Conservation (phyloP, 1,139 yeast species). For the Wickerhamiella pararugosa region DNA sequence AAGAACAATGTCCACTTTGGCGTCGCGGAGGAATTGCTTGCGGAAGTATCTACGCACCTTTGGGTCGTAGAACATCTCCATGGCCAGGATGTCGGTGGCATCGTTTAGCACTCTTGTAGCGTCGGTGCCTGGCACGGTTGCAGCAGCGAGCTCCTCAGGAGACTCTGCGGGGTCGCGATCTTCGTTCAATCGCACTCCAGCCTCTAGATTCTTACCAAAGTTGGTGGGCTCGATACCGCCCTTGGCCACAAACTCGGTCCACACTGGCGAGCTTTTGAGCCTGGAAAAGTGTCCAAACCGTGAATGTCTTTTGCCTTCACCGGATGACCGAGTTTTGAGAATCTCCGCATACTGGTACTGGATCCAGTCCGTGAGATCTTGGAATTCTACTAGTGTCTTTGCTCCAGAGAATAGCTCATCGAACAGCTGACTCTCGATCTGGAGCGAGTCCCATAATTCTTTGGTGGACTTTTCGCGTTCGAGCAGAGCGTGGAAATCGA, state of each 20-base stretch:
- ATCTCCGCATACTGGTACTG: slow-evolving; percentile 69
- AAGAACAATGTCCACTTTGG: slow-evolving; percentile 55
- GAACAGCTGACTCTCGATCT: slow-evolving; percentile 17
- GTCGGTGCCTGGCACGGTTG: slow-evolving; percentile 26
- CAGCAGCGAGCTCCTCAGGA: slow-evolving; percentile 51
- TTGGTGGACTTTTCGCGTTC: slow-evolving; percentile 50
- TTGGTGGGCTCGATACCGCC: slow-evolving; percentile 28
- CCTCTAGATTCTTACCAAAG: slow-evolving; percentile 41
- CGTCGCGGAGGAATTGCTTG: slow-evolving; percentile 47
- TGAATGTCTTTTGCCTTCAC: slow-evolving; percentile 41
- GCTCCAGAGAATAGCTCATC: slow-evolving; percentile 47
- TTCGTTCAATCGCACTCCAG: slow-evolving; percentile 56
- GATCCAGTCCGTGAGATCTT: slow-evolving; percentile 74
- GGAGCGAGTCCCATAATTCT: slow-evolving; percentile 41
- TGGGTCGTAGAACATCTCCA: slow-evolving; percentile 71
- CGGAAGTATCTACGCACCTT: slow-evolving; percentile 66
- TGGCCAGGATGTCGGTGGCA: slow-evolving; percentile 59
- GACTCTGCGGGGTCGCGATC: slow-evolving; percentile 49
- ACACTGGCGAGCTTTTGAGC: slow-evolving; percentile 50
- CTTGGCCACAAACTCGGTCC: slow-evolving; percentile 51
- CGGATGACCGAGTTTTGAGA: slow-evolving; percentile 33
- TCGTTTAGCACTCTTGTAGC: slow-evolving; percentile 55
- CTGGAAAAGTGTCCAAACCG: slow-evolving; percentile 65
- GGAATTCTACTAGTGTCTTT: slow-evolving; percentile 60
- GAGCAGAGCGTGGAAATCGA: slow-evolving; percentile 74